Evolutionary conservation across 345 rosid genomes (phyloP).

Genomic region (Pistacia atlantica): DNA sequence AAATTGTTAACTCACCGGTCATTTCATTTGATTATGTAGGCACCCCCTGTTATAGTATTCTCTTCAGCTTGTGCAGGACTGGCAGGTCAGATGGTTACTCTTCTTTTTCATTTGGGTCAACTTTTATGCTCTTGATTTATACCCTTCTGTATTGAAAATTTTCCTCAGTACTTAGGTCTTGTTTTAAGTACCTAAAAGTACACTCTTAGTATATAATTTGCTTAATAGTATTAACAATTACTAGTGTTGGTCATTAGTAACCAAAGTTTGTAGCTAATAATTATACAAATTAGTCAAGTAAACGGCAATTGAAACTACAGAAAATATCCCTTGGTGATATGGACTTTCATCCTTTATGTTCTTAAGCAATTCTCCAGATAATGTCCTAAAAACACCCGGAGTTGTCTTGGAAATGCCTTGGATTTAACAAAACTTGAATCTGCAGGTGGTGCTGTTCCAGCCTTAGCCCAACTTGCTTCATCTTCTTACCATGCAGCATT

Average conservation of each 20-base stretch:
- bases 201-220: neutral
- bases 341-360: neutral
- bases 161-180: neutral
- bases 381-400: neutral
- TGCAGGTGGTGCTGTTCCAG: slow-evolving; percentile 86
- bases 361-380: neutral
- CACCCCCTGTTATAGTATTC: slow-evolving; percentile 92
- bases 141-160: neutral
- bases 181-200: neutral
- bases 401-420: neutral
- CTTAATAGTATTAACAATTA: neutral
- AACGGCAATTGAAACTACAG: neutral
- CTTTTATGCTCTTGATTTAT: slow-evolving; percentile 1
- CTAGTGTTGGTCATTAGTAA: neutral
- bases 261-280: neutral
- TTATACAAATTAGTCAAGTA: neutral
- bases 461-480: slow-evolving; percentile 79
- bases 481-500: slow-evolving; percentile 76
- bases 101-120: neutral
- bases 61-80: slow-evolving; percentile 91
- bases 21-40: slow-evolving; percentile 50
- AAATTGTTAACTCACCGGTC: neutral
- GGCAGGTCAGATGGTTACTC: slow-evolving; percentile 54
- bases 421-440: neutral
- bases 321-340: neutral